These are phyloP conservation scores for Plantago elongata DNA, from an alignment of 257 asterid species.

Conservation along the genomic window DNA sequence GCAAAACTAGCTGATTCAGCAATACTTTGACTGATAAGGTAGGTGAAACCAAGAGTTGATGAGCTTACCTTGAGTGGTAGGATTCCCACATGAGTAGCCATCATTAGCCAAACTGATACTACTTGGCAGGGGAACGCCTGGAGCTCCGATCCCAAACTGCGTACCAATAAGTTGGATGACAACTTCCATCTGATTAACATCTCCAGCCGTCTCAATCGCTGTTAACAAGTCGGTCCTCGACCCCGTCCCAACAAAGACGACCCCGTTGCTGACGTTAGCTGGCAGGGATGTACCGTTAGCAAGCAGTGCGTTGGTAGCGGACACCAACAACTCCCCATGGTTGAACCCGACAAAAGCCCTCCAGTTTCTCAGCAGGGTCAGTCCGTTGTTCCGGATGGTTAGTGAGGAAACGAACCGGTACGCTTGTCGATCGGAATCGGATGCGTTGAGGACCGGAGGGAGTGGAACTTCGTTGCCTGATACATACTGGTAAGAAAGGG, in stretches of 20 bases:
- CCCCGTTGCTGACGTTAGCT: constrained; percentile 54
- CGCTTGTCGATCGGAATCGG: constrained; percentile 39
- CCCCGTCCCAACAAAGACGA: constrained; percentile 39
- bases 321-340: constrained; percentile 48
- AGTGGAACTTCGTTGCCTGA: constrained; percentile 39
- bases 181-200: constrained; percentile 45
- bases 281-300: constrained; percentile 53
- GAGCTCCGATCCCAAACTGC: constrained; percentile 47
- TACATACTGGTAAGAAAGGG: constrained; percentile 35
- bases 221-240: constrained; percentile 47
- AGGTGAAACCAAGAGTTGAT: too few relatives aligned
- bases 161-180: constrained; percentile 55
- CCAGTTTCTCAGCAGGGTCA: constrained; percentile 49
- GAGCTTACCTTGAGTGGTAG: constrained; percentile 33
- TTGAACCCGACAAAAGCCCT: constrained; percentile 62
- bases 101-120: constrained; percentile 51
- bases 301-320: constrained; percentile 49
- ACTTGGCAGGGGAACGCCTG: constrained; percentile 42
- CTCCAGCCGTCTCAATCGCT: constrained; percentile 63
- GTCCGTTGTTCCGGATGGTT: constrained; percentile 48
- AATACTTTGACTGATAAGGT: too few relatives aligned
- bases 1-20: too few relatives aligned
- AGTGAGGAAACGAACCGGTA: constrained; percentile 55
- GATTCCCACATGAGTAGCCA: constrained; percentile 42
- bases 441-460: constrained; percentile 37